phyloP scores from a whole-genome alignment of 2,329 filamentous ascomycete species.

The Botrytis hyacinthi region DNA sequence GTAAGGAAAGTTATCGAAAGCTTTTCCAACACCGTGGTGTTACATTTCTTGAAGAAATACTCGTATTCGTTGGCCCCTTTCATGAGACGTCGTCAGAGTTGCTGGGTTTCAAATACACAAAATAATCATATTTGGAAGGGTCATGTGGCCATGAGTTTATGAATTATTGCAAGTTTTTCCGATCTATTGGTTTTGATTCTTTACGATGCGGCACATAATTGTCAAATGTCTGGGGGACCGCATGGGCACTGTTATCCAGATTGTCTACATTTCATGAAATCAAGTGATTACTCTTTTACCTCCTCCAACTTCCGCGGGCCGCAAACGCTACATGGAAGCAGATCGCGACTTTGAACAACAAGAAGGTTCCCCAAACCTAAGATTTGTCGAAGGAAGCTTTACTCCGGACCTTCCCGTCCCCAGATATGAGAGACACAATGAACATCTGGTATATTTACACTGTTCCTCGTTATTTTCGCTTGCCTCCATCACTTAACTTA shows the following conservation, averaged over 20 bases:
- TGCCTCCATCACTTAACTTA: neutral
- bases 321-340: neutral
- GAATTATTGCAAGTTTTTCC: neutral
- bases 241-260: neutral
- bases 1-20: neutral
- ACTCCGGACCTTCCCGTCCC: neutral
- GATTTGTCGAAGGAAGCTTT: neutral
- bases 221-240: neutral
- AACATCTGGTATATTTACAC: neutral
- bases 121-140: neutral
- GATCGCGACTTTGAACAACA: neutral
- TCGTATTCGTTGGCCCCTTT: neutral
- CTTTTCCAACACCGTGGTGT: neutral
- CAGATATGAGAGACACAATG: neutral
- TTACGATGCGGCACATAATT: accelerated
- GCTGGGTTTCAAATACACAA: neutral
- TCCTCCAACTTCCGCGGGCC: neutral
- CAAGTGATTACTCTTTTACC: neutral
- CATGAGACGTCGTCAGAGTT: neutral
- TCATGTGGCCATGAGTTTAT: neutral
- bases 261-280: neutral
- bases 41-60: neutral
- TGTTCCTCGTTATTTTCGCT: neutral
- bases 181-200: neutral
- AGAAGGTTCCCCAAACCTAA: neutral